Percentiles rank a stretch among this genome's conserved stretches.
phyloP scores from a whole-genome alignment of 495 filamentous ascomycete species.

The Rhypophila decipiens region DNA sequence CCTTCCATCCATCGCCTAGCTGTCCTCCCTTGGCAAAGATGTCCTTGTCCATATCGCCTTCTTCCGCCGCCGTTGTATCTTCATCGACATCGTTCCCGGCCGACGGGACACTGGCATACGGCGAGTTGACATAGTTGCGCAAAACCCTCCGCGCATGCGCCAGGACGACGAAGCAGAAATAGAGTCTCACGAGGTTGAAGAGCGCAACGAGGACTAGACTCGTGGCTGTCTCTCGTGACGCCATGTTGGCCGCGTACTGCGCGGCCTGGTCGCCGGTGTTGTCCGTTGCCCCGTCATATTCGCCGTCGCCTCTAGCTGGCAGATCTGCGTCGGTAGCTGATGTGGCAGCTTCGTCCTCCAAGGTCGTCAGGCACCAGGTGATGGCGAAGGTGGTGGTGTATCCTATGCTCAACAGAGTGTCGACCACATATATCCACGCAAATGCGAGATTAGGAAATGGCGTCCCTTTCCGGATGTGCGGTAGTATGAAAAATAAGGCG shows the following conservation, averaged over 20 bases:
- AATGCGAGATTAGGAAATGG: slow-evolving; percentile 64
- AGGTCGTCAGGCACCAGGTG: slow-evolving; percentile 72
- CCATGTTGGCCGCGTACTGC: slow-evolving; percentile 35
- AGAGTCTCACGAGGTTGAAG: slow-evolving; percentile 66
- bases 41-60: slow-evolving; percentile 50
- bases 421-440: slow-evolving; percentile 73
- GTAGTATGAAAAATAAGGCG: slow-evolving; percentile 54
- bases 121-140: slow-evolving; percentile 49
- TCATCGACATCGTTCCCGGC: slow-evolving; percentile 18
- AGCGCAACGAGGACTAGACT: slow-evolving; percentile 66
- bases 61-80: slow-evolving; percentile 12
- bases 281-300: slow-evolving; percentile 4
- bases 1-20: slow-evolving; percentile 70
- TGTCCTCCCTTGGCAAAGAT: slow-evolving; percentile 63
- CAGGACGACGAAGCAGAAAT: slow-evolving; percentile 73
- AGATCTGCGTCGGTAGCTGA: slow-evolving; percentile 11
- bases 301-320: slow-evolving; percentile 18
- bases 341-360: slow-evolving; percentile 22
- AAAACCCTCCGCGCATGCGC: slow-evolving; percentile 71
- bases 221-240: slow-evolving; percentile 64
- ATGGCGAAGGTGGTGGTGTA: slow-evolving; percentile 76
- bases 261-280: background rate
- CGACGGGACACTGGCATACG: slow-evolving; percentile 28
- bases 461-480: slow-evolving; percentile 62
- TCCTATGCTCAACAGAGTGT: slow-evolving; percentile 66